phyloP scores from a whole-genome alignment of 176 grass and related monocot species.

The Hordeum vulgare region MorexV3_pseudomolecules_assembly NC_058521.1:288914688-288915187 shows the following conservation, averaged over 20 bases:
- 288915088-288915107: not conserved
- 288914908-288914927: constrained; percentile 16
- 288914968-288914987: not conserved
- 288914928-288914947: not conserved
- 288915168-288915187: not conserved
- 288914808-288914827: constrained; percentile 43
- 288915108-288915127: constrained; percentile 14
- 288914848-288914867: constrained; percentile 40
- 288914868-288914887: constrained; percentile 58
- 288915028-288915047: constrained; percentile 10
- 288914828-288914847: constrained; percentile 44
- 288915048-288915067: not conserved
- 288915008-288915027: constrained; percentile 10
- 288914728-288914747: constrained; percentile 50
- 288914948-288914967: constrained; percentile 14
- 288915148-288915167: constrained; percentile 20
- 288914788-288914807: constrained; percentile 71
- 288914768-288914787: constrained; percentile 45
- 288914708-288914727: constrained; percentile 49
- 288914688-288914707: constrained; percentile 53
- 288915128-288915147: constrained; percentile 13
- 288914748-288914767: constrained; percentile 49
- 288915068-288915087: not conserved
- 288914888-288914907: constrained; percentile 53
- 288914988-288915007: not conserved